Evolutionary conservation across 2,329 filamentous ascomycete genomes (phyloP).

Genomic region (Fusarium sp.): DNA sequence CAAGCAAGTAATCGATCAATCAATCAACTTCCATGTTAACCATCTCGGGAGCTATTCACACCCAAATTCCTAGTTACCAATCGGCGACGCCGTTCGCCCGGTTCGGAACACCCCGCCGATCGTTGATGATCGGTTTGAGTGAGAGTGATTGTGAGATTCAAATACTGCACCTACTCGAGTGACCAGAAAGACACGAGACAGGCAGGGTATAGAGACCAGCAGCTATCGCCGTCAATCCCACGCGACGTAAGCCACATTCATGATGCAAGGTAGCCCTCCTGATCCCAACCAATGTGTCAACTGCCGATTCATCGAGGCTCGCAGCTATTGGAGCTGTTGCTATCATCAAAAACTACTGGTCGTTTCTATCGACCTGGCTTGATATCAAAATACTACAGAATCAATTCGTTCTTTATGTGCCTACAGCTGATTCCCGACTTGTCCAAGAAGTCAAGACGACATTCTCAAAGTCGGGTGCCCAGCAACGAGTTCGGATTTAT

Average conservation of each 20-base stretch:
- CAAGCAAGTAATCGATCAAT: not conserved
- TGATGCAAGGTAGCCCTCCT: conserved; percentile 3
- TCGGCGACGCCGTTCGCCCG: conserved; percentile 37
- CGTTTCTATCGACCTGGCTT: not conserved
- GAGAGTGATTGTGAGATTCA: not conserved
- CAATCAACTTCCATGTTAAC: not conserved
- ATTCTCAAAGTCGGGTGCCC: conserved; percentile 64
- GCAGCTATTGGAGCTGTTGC: not conserved
- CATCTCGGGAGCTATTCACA: conserved; percentile 11
- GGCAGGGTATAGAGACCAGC: not conserved
- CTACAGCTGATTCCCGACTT: conserved; percentile 69
- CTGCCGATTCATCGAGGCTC: conserved; percentile 15
- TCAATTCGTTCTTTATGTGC: conserved; percentile 52
- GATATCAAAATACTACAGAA: not conserved
- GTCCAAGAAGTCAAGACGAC: conserved; percentile 64
- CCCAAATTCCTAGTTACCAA: conserved; percentile 22
- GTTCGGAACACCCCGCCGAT: conserved; percentile 35
- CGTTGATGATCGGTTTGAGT: conserved; percentile 27
- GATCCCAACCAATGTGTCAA: conserved; percentile 19
- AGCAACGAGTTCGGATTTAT: conserved; percentile 61
- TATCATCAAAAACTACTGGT: not conserved
- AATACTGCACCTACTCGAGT: not conserved
- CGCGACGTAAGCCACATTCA: conserved; percentile 22
- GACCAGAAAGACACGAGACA: not conserved
- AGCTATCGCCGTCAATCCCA: conserved; percentile 20